phyloP scores from a whole-genome alignment of 2,329 filamentous ascomycete species.

The Ceratocystis colombiana region DNA sequence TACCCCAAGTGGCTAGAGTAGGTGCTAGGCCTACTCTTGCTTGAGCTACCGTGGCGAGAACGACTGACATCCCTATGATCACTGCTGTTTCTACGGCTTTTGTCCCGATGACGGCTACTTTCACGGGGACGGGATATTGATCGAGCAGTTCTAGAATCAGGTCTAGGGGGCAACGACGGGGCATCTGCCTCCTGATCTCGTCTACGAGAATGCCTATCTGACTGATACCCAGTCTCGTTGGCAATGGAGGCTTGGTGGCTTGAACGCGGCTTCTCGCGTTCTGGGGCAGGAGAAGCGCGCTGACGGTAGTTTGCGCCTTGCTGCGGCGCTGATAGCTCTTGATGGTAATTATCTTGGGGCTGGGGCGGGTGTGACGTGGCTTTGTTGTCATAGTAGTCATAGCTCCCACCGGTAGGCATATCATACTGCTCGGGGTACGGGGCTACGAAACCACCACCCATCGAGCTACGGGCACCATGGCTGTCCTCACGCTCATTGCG shows the following conservation, averaged over 20 bases:
- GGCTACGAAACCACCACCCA: not conserved
- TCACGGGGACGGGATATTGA: slow-evolving; percentile 11
- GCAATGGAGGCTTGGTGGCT: not conserved
- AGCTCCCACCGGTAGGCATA: slow-evolving; percentile 17
- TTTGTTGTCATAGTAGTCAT: slow-evolving; percentile 15
- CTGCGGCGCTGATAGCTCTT: not conserved
- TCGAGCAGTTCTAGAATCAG: slow-evolving; percentile 22
- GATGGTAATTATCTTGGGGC: slow-evolving; percentile 1
- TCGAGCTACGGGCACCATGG: not conserved
- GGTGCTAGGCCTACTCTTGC: slow-evolving; percentile 4
- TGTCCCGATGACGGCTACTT: slow-evolving; percentile 12
- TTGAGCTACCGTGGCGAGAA: slow-evolving; percentile 19
- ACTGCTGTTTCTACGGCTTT: slow-evolving; percentile 1
- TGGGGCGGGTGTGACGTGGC: slow-evolving; percentile 12
- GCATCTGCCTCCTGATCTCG: not conserved
- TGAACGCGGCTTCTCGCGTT: slow-evolving; percentile 8
- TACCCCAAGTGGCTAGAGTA: not conserved
- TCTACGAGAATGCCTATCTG: slow-evolving; percentile 39
- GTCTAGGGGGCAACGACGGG: slow-evolving; percentile 25
- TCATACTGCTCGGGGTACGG: slow-evolving; percentile 23
- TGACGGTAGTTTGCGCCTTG: slow-evolving; percentile 3
- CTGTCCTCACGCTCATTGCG: slow-evolving; percentile 28
- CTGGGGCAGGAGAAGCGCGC: slow-evolving; percentile 14
- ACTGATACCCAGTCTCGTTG: slow-evolving; percentile 32
- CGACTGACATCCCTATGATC: slow-evolving; percentile 6